These are phyloP conservation scores for Salix koriyanagi DNA, from an alignment of 345 rosid genomes.

Conservation along the genomic window DNA sequence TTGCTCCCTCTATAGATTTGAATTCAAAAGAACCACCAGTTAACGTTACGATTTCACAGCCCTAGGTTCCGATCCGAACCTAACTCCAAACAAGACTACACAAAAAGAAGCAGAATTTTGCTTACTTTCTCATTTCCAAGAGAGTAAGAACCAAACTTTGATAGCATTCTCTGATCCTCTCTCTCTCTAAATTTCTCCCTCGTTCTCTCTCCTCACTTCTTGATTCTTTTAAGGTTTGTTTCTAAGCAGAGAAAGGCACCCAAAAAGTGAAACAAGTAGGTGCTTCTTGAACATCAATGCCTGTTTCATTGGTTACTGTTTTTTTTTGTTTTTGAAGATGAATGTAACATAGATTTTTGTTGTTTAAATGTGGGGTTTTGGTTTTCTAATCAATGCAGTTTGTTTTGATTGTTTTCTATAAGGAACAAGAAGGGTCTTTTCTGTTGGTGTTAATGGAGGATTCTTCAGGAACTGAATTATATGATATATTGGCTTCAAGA, in stretches of 20 bases:
- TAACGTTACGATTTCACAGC: conserved; percentile 14
- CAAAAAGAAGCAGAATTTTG: background rate
- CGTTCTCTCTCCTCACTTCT: background rate
- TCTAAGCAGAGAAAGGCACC: background rate
- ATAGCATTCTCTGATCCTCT: background rate
- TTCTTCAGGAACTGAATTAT: conserved; percentile 42
- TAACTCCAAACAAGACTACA: background rate
- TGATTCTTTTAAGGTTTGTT: background rate
- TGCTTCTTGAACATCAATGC: background rate
- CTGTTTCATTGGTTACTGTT: background rate
- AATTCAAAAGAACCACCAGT: conserved; percentile 11
- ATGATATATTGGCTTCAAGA: conserved; percentile 77
- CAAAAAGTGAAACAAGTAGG: background rate
- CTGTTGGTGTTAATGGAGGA: conserved; percentile 35
- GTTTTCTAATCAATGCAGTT: background rate
- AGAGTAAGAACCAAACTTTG: background rate
- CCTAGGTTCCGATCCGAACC: conserved; percentile 8
- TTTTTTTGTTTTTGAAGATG: background rate
- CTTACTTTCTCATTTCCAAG: background rate
- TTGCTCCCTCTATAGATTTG: background rate
- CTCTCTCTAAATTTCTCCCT: background rate
- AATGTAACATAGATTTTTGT: background rate
- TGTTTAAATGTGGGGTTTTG: background rate
- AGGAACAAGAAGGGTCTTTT: background rate
- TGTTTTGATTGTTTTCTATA: background rate